Conservation (phyloP, 1,139 yeast species). For the Suhomyces wounanorum region DNA sequence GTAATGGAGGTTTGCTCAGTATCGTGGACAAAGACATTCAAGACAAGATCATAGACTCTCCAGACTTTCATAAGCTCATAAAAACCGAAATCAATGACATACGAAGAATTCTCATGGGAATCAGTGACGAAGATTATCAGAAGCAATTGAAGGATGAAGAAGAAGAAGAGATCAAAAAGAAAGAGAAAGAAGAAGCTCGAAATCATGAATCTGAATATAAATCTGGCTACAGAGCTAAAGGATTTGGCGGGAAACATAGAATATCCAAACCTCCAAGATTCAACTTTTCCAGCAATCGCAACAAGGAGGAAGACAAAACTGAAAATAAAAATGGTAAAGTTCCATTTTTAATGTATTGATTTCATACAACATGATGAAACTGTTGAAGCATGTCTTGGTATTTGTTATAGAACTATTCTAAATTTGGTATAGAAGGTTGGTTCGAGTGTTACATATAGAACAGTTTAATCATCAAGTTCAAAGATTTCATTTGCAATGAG, state of each 20-base stretch:
- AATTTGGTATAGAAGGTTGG: not conserved
- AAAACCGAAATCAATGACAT: slow-evolving; percentile 39
- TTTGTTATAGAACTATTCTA: not conserved
- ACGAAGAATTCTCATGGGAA: slow-evolving; percentile 34
- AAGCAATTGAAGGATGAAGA: slow-evolving; percentile 22
- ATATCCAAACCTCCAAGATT: slow-evolving; percentile 37
- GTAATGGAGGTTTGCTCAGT: slow-evolving; percentile 24
- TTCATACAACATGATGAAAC: not conserved
- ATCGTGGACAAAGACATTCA: slow-evolving; percentile 51
- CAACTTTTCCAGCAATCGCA: slow-evolving; percentile 21
- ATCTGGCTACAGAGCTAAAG: slow-evolving; percentile 30
- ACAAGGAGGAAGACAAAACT: slow-evolving; percentile 11
- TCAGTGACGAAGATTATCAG: slow-evolving; percentile 45
- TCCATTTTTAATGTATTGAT: slow-evolving; percentile 18
- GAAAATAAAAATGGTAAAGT: slow-evolving; percentile 15
- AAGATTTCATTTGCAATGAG: slow-evolving; percentile 84
- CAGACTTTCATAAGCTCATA: slow-evolving; percentile 39
- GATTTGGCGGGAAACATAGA: slow-evolving; percentile 22
- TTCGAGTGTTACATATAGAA: not conserved
- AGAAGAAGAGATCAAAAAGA: slow-evolving; percentile 13
- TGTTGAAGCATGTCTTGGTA: not conserved
- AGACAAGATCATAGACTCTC: slow-evolving; percentile 48
- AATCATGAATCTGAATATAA: slow-evolving; percentile 19
- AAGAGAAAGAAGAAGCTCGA: slow-evolving; percentile 6
- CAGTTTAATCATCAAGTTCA: slow-evolving; percentile 56